Evolutionary conservation across 352 stramenopile genomes (phyloP).

Genomic region (Pythium insidiosum): DNA sequence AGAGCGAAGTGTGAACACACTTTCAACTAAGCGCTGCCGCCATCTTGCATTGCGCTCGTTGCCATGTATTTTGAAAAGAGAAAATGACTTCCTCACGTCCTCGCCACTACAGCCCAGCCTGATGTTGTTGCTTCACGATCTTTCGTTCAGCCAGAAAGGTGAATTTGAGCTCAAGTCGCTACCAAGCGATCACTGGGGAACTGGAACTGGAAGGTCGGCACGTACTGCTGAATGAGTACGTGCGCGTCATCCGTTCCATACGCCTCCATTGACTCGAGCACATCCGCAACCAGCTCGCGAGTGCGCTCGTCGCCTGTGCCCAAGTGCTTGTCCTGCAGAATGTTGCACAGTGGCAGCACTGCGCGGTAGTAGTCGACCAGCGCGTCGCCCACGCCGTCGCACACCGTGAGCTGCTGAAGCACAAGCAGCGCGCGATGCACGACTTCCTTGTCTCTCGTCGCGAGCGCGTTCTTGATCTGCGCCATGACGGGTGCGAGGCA

Average conservation of each 20-base stretch:
- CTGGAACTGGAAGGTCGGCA: conserved; percentile 54
- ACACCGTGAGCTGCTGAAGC: conserved; percentile 68
- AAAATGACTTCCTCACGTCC: too few relatives aligned
- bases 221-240: conserved; percentile 68
- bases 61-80: too few relatives aligned
- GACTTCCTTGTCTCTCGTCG: conserved; percentile 53
- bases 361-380: conserved; percentile 63
- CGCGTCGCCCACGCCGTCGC: conserved; percentile 51
- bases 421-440: conserved; percentile 63
- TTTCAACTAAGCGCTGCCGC: too few relatives aligned
- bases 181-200: conserved; percentile 14
- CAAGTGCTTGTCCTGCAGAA: conserved; percentile 71
- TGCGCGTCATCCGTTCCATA: conserved; percentile 65
- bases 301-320: conserved; percentile 57
- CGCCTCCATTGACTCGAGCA: conserved; percentile 63
- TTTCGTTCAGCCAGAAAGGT: too few relatives aligned
- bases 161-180: conserved; percentile 9
- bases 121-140: too few relatives aligned
- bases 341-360: conserved; percentile 75
- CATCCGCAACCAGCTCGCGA: conserved; percentile 45
- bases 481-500: conserved; percentile 44
- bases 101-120: too few relatives aligned
- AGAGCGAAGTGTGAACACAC: not conserved
- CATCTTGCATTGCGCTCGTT: too few relatives aligned
- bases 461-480: conserved; percentile 55